Evolutionary conservation across 1,284 basidiomycete genomes (phyloP), one percentile per base, ranked within the genome.

Genomic region (Ceratobasidium sp.): DNA sequence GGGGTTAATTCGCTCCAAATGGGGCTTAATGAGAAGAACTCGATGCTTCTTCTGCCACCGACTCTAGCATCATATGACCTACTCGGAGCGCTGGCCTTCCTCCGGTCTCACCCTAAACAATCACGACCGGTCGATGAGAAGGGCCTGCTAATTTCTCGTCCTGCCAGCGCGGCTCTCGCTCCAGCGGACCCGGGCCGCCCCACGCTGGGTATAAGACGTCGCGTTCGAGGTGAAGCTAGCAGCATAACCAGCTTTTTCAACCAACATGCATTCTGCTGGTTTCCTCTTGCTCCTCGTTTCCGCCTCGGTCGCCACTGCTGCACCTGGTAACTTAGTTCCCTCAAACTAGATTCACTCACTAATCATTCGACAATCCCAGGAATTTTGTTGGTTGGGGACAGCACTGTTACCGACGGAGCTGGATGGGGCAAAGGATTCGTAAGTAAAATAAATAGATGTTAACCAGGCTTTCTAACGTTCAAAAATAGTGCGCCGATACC

Each of bases 351-450:
- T 54, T 4, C 18, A 33, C 5, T 55, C 14, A 27, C 30, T 55
- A 44, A 54, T 6, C 12, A 16, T 7, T n/a, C 20, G 14, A 7
- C 10, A 20, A n/a, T 33, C 30, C 18, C 30, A 75, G 60, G 73
- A 12, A 20, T 75, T 27, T 33, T 75, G 33, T 44, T 75, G n/a
- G 55, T 75, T 41, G 73, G 73, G 23, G 73, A 75, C 44, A 75
- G 73, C 44, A 75, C 73, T 33, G 73, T 75, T 27, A 75, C 73
- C 8, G 73, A 66, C 62, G 62, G 60, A 6, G 73, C 73, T 27
- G 73, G 71, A 62, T 74, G 71, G 71, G 73, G 73, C 14, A 75
- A 75, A 41, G 73, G 62, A 38, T 66, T 75, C 27, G 60, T 75
- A 48, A 66, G 73, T 64, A 23, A n/a, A 12, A 38, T 5, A 35